Evolutionary conservation across 1,139 yeast species (phyloP).

Genomic region (Diutina pseudorugosa): DNA sequence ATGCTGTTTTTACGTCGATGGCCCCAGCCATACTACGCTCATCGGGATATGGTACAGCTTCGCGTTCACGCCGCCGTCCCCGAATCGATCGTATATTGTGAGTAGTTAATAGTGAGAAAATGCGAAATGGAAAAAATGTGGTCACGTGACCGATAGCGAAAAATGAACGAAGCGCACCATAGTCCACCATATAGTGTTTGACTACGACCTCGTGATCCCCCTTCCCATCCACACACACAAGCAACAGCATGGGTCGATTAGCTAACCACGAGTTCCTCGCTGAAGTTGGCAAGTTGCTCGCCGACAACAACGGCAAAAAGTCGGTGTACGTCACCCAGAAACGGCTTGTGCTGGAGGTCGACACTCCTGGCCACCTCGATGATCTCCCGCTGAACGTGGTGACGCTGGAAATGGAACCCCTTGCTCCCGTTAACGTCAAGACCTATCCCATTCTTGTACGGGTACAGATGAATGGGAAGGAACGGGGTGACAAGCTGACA

Average conservation of each 20-base stretch:
- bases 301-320: constrained; percentile 24
- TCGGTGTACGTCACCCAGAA: constrained; percentile 34
- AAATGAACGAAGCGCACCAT: neutral
- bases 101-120: no score
- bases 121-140: no score
- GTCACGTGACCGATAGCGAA: neutral
- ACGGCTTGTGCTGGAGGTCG: constrained; percentile 20
- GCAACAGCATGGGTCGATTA: constrained; percentile 21
- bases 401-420: constrained; percentile 6
- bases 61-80: neutral
- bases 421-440: neutral
- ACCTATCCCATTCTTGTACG: constrained; percentile 2
- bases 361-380: constrained; percentile 11
- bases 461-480: neutral
- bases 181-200: neutral
- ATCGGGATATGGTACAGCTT: neutral
- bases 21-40: neutral
- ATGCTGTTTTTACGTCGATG: neutral
- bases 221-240: no score
- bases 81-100: neutral
- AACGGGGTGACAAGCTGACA: constrained; percentile 6
- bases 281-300: constrained; percentile 17
- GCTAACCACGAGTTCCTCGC: constrained; percentile 26
- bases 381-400: constrained; percentile 31
- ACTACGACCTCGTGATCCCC: neutral